Base-by-base conservation (phyloP, 2,329 filamentous ascomycete species). In the Knufia fluminis region DNA sequence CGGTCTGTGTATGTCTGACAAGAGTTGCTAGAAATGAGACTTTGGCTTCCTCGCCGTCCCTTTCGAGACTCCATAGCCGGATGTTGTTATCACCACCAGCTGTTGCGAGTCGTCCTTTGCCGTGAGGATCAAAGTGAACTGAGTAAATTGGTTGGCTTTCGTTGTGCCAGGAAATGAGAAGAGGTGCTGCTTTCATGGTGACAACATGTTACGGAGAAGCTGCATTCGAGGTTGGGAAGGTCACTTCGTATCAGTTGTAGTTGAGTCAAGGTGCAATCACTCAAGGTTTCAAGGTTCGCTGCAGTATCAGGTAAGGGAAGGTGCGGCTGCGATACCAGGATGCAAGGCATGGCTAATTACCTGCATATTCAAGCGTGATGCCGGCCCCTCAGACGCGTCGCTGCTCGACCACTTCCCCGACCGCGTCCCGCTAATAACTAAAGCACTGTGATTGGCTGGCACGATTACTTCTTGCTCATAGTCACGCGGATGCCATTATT, bases 141-240 rank as follows among this genome's bases (percentile, higher is more conserved):
- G 91, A 96, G 72, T 97, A 98, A 66, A 98, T 90, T 52, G 92
- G 92, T 61, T 87, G 82, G 71, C 94, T 95, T 65, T 95, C 87
- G 68, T 96, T 87, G 71, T 98, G 94, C 92, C 92, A 98, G 75
- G 94, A 88, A 71, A 98, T 91, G 65, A 97, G 91, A 60, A 98
- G 78, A 61, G 92, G 91, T 64, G 88, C 84, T 65, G 89, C 90
- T 79, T 94, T 97, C 92, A 98, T 98, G 66, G 68, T 57, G 50
- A 49, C 47, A 7, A 36, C 33, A 36, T 36, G 7, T 8, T 36
- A 7, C 16, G 33, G 6, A 6, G 33, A 14, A 36, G 16, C 16
- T 36, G 9, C 33, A 17, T 14, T 36, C 33, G 33, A 17, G 33
- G 33, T 7, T 36, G 33, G 26, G 26, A 12, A 28, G 26, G 26